phyloP scores from a whole-genome alignment of 495 filamentous ascomycete species.

The Tuber melanosporum region DNA sequence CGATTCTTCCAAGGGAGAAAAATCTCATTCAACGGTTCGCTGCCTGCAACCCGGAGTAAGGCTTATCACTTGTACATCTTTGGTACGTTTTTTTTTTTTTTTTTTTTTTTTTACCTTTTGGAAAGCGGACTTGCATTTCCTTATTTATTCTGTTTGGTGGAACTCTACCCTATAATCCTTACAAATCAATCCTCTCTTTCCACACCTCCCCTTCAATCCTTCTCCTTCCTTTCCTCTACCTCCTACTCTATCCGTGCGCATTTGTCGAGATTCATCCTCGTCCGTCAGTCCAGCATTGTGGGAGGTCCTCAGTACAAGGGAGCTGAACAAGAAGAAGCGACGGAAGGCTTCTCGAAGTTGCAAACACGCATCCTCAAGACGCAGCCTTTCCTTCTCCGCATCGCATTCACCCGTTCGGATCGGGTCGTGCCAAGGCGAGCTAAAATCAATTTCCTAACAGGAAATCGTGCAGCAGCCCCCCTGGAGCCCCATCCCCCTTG shows the following conservation, averaged over 20 bases:
- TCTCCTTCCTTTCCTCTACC: constrained; percentile 8
- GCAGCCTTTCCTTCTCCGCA: constrained; percentile 18
- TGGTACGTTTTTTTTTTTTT: neutral
- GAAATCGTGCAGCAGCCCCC: constrained; percentile 32
- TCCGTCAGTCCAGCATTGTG: constrained; percentile 15
- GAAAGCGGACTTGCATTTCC: neutral
- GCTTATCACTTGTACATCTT: neutral
- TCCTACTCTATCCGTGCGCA: constrained; percentile 33
- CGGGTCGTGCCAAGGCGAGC: constrained; percentile 28
- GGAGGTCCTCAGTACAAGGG: constrained; percentile 21
- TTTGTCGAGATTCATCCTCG: constrained; percentile 23
- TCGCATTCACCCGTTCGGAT: constrained; percentile 27
- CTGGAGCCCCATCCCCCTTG: constrained; percentile 28
- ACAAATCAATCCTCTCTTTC: constrained; percentile 17
- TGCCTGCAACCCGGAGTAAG: neutral
- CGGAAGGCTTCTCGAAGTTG: constrained; percentile 35
- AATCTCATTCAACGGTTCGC: neutral
- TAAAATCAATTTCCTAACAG: constrained; percentile 26
- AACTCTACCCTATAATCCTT: constrained; percentile 4
- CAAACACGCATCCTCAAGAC: constrained; percentile 13
- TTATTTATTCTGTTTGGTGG: constrained; percentile 1
- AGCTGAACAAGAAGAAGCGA: constrained; percentile 11
- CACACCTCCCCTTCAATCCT: constrained; percentile 15
- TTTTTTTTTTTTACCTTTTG: neutral
- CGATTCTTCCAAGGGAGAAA: neutral